phyloP scores from a whole-genome alignment of 2,329 filamentous ascomycete species.

The Alternaria ethzedia region DNA sequence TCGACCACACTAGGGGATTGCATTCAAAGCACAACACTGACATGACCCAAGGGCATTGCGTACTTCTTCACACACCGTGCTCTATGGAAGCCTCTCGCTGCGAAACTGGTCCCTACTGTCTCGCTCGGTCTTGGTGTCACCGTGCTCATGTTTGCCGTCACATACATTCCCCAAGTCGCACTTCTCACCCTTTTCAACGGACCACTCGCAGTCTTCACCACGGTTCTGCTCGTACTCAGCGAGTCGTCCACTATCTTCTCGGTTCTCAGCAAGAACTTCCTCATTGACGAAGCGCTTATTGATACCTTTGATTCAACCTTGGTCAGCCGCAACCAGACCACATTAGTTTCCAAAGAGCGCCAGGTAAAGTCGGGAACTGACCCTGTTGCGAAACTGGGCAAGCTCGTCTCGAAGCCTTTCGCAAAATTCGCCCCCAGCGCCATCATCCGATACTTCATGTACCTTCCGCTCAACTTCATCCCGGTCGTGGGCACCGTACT shows the following conservation, averaged over 20 bases:
- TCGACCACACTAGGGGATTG: background rate
- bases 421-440: slow-evolving; percentile 61
- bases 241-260: slow-evolving; percentile 59
- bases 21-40: slow-evolving; percentile 3
- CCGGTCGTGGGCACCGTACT: slow-evolving; percentile 83
- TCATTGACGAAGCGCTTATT: slow-evolving; percentile 81
- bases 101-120: slow-evolving; percentile 67
- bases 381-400: slow-evolving; percentile 63
- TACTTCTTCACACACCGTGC: slow-evolving; percentile 65
- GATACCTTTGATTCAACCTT: slow-evolving; percentile 86
- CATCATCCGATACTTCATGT: slow-evolving; percentile 80
- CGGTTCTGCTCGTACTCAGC: slow-evolving; percentile 67
- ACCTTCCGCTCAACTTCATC: slow-evolving; percentile 91
- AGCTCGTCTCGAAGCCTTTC: slow-evolving; percentile 62
- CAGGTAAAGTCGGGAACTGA: slow-evolving; percentile 67
- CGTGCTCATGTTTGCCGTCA: slow-evolving; percentile 82
- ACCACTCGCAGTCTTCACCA: slow-evolving; percentile 76
- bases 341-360: slow-evolving; percentile 75
- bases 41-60: slow-evolving; percentile 60
- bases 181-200: slow-evolving; percentile 85
- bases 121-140: slow-evolving; percentile 76
- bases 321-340: slow-evolving; percentile 60
- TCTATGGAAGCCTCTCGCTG: slow-evolving; percentile 65
- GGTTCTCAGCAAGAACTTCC: slow-evolving; percentile 69
- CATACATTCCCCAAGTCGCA: slow-evolving; percentile 84